Base-by-base conservation (phyloP, 108 stramenopile species). In the Schizochytrium sp. region DNA sequence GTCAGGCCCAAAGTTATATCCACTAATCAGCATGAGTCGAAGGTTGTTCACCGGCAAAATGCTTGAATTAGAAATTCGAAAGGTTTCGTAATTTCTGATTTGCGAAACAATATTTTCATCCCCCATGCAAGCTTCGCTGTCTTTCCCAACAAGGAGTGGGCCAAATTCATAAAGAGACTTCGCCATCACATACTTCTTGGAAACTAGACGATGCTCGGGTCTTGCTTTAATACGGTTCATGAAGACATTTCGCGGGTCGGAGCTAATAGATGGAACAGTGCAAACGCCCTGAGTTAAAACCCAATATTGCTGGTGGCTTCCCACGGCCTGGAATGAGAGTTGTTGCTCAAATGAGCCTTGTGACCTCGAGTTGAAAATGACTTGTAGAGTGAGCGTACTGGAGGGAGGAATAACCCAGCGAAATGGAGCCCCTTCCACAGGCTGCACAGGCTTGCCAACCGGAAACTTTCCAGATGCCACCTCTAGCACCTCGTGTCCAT, bases 181-280 rank as follows among this genome's bases (percentile, higher is more conserved):
- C 2, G 72, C n/a, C 83, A 89, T 72, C 60, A 93, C 87, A 60
- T 72, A 93, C 0, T 59, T 44, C 57, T 90, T 90, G 12, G 46
- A 38, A 5, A 89, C 44, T 4, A 83, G 88, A 13, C 58, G 41
- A 57, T 64, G 91, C 3, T 72, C 92, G 15, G 91, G 72, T 49
- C 89, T 57, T 61, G 90, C 89, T 90, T 94, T 95, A 47, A 93
- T 57, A 42, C 94, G 76, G 50, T 88, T 45, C 94, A 95, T 94
- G 87, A 95, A 95, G 12, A 95, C 92, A 61, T 94, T 94, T 38
- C 94, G 61, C 3, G 94, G 93, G 61, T 95, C 94, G 47, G 59
- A 45, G 88, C 92, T 92, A 57, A 95, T 93, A 56, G 89, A 53
- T 3, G 94, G 94, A 41, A 93, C 90, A 41, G 73, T 92, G 88